Base-by-base conservation (phyloP, 768 basidiomycete genomes). In the Calocera cornea region DNA sequence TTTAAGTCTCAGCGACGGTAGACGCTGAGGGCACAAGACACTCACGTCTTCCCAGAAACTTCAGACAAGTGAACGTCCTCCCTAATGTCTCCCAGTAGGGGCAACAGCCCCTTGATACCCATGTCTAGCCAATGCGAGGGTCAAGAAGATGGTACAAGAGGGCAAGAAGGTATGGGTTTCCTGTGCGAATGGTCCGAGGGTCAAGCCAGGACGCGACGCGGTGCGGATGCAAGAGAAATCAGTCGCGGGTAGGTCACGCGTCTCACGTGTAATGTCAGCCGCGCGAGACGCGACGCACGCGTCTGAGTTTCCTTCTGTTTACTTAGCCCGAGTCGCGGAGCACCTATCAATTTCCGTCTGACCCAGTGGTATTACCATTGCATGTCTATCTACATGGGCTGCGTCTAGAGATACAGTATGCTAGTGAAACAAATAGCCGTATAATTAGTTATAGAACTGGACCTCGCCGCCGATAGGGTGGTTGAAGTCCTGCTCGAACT, bases 61-160 rank as follows among this genome's bases (percentile, higher is more conserved):
- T 94, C 90, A 1, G 86, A 87, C 66, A 97, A 83, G 71, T 90
- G 87, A 68, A 80, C 84, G 68, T 83, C 84, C 66, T 83, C 84
- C 73, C 95, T 91, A 40, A 97, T 95, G 47, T 91, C 84, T 80
- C 93, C 95, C 70, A 98, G 84, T 29, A 95, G 83, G 34, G 93
- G 90, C 36, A 98, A 78, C 22, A 97, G 83, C 14, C 95, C 95
- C 68, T 86, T 83, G 68, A 98, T 97, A 33, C 95, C 95, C 95
- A 97, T 97, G 31, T 66, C 60, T 24, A 22, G 33, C 64, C 36
- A 34, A 19, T 38, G n/a, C 38, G 36, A 2, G 7, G 31, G 36
- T 40, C 64, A 38, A 65, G 64, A 65, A 65, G 22, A 27, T 31
- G 19, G 22, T 2, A 14, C 10, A 2, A 16, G 24, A 5, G 34